Evolutionary conservation across 495 filamentous ascomycete genomes (phyloP), one percentile per base, ranked within the genome.

Genomic region (Cercophora scortea): DNA sequence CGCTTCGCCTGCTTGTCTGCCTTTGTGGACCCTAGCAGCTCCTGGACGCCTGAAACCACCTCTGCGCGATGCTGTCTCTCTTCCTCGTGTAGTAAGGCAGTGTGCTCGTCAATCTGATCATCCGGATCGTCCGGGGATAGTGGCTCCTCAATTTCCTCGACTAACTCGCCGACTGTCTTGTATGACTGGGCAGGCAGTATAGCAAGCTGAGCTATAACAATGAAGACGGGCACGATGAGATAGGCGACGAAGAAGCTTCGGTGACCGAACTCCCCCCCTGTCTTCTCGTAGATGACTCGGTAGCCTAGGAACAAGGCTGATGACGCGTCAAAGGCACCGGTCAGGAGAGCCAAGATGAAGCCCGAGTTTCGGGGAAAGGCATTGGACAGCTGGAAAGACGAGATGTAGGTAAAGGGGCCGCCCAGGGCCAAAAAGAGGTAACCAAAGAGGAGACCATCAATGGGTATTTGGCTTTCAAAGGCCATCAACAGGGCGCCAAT

Each of bases 381-480:
- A 59, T 96, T 96, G 42, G 86, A 90, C n/a, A 96, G 77, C 56
- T 96, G 91, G 70, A 96, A 95, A 3, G 84, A 89, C 12, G 87
- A 82, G 52, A 95, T 95, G 71, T 92, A 95, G 25, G 90, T 80
- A 61, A 95, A 96, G 0, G 90, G 89, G 0, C 90, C 90, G 25
- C 89, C 91, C 10, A 96, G 70, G 0, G 90, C 87, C 4, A 96
- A 74, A 49, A 91, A 81, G 8, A 93, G 72, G 62, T 95, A 96
- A 12, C 87, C 88, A 9, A 80, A 75, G 7, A 90, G 81, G 63
- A 90, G 89, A 6, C 73, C 86, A 67, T 93, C 88, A 11, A 74
- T 72, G 19, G 86, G 81, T 8, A 84, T 65, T 6, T 82, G 63
- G 34, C 77, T 61, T 25, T 87, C 88, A 52, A 88, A 84, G 3